These are phyloP conservation scores for Alternaria novae-zelandiae DNA, from an alignment of 2,329 filamentous ascomycete species.

Conservation along the genomic window DNA sequence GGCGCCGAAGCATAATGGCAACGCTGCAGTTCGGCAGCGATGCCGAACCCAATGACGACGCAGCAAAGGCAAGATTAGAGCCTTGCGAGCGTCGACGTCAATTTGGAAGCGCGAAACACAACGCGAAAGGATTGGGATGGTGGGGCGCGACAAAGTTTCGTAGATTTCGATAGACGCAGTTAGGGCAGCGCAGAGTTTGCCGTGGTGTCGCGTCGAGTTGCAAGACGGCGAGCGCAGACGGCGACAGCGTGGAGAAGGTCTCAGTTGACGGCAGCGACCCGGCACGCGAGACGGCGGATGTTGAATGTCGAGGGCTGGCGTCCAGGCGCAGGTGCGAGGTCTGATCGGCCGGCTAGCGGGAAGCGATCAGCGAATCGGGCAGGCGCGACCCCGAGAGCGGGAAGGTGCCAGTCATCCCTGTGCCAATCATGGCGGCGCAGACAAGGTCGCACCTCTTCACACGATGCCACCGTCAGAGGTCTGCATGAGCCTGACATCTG, in stretches of 20 bases:
- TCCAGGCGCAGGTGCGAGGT: conserved; percentile 21
- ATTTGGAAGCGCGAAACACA: neutral
- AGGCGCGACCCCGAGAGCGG: conserved; percentile 27
- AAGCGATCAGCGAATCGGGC: conserved; percentile 25
- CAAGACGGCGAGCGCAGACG: neutral
- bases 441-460: conserved; percentile 31
- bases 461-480: conserved; percentile 29
- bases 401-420: conserved; percentile 34
- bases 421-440: conserved; percentile 34
- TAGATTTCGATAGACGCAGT: neutral
- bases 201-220: neutral
- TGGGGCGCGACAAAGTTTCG: conserved; percentile 2
- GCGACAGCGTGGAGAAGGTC: neutral
- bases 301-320: conserved; percentile 21
- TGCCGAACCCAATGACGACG: conserved; percentile 18
- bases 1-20: neutral
- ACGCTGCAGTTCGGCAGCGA: conserved; percentile 21
- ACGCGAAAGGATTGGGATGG: neutral
- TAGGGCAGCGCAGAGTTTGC: conserved; percentile 7
- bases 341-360: conserved; percentile 44
- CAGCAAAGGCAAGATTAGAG: neutral
- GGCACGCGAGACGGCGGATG: conserved; percentile 12
- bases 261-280: conserved; percentile 1
- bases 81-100: neutral
- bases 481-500: conserved; percentile 30